These are phyloP conservation scores for Helminthosporium solani DNA, from an alignment of 2,329 filamentous ascomycete genomes.

Conservation along the genomic window DNA sequence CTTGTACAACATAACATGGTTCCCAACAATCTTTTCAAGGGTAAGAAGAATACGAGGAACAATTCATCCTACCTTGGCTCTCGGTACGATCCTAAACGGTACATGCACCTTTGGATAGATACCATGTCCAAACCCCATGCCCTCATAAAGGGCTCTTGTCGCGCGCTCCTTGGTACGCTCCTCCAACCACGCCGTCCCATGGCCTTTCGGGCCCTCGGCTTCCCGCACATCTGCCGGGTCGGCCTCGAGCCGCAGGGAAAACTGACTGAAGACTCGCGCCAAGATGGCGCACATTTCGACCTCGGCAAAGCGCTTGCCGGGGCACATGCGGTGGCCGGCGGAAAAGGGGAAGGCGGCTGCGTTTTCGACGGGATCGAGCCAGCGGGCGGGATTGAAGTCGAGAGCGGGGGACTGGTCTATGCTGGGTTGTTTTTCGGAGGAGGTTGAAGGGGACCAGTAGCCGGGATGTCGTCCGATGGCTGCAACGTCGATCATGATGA, in stretches of 20 bases:
- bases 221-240: conserved; percentile 1
- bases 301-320: conserved; percentile 13
- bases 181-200: conserved; percentile 4
- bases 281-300: conserved; percentile 1
- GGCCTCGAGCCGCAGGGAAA: conserved; percentile 2
- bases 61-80: conserved; percentile 1
- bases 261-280: conserved; percentile 1
- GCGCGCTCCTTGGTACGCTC: conserved; percentile 2
- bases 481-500: conserved; percentile 6
- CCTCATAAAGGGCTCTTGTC: conserved; percentile 9
- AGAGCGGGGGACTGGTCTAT: conserved; percentile 4
- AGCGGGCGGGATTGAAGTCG: conserved; percentile 11
- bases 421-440: not conserved
- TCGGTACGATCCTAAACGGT: conserved; percentile 7
- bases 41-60: not conserved
- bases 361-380: not conserved
- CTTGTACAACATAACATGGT: conserved; percentile 3
- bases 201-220: conserved; percentile 1
- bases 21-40: conserved; percentile 2
- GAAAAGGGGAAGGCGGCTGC: conserved; percentile 8
- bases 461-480: conserved; percentile 9
- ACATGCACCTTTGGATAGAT: conserved; percentile 9
- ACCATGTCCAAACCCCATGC: conserved; percentile 10
- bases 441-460: conserved; percentile 1
- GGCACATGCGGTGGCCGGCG: conserved; percentile 8